Evolutionary conservation across 352 stramenopile species (phyloP).

Genomic region (Peronospora belbahrii): DNA sequence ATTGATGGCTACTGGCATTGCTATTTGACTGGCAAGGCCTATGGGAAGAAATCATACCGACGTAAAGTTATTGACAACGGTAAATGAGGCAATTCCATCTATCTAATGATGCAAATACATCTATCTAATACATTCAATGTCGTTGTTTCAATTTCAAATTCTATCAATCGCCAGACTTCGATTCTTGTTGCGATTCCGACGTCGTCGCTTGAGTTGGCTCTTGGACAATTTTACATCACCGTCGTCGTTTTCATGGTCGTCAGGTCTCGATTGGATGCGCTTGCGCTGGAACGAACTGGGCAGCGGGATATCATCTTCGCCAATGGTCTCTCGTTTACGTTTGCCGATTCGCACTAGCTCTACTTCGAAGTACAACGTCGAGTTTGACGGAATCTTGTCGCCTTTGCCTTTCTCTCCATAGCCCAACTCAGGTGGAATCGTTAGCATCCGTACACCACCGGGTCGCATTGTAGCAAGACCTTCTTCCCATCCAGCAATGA

Average conservation of each 20-base stretch:
- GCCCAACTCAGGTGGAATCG: slow-evolving; percentile 55
- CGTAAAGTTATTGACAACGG: too few relatives aligned
- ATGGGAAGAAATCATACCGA: too few relatives aligned
- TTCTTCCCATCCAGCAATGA: slow-evolving; percentile 80
- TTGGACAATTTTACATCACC: slow-evolving; percentile 24
- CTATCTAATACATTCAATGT: slow-evolving; percentile 15
- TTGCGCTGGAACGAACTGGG: slow-evolving; percentile 71
- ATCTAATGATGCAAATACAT: slow-evolving; percentile 12
- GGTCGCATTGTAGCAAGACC: slow-evolving; percentile 66
- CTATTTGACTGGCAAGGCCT: slow-evolving; percentile 25
- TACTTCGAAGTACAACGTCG: slow-evolving; percentile 74
- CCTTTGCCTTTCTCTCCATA: slow-evolving; percentile 61
- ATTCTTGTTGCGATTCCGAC: slow-evolving; percentile 36
- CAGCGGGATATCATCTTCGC: slow-evolving; percentile 57
- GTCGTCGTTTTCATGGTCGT: slow-evolving; percentile 13
- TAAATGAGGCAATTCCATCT: slow-evolving; percentile 1
- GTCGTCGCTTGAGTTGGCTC: slow-evolving; percentile 32
- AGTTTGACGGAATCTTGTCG: slow-evolving; percentile 69
- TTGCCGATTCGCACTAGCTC: slow-evolving; percentile 73
- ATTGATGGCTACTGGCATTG: too few relatives aligned
- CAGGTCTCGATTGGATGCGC: slow-evolving; percentile 36
- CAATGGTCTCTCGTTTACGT: slow-evolving; percentile 50
- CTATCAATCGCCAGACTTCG: slow-evolving; percentile 9
- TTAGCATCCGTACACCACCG: slow-evolving; percentile 45
- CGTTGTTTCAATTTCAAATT: too few relatives aligned